Percentiles rank a stretch among this genome's conserved stretches.
Evolutionary conservation across 2,329 filamentous ascomycete species (phyloP).

Genomic region (Onygenales sp.): DNA sequence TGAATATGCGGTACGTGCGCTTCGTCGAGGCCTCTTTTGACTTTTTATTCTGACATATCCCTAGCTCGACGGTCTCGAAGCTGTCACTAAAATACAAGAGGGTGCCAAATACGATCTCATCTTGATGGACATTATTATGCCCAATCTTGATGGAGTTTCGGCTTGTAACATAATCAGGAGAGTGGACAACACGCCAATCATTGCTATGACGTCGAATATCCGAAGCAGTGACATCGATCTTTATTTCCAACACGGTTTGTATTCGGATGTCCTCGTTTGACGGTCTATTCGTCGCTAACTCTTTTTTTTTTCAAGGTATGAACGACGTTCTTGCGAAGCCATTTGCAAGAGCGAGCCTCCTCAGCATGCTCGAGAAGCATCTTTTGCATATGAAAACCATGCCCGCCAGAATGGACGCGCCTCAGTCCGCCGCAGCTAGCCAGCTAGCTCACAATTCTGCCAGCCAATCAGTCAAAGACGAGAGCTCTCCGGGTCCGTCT

Average conservation of each 20-base stretch:
- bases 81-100: conserved; percentile 71
- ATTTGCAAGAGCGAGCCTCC: conserved; percentile 81
- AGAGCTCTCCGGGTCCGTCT: conserved; percentile 54
- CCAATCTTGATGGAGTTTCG: conserved; percentile 86
- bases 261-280: background rate
- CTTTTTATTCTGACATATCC: conserved; percentile 5
- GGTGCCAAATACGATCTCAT: conserved; percentile 60
- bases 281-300: background rate
- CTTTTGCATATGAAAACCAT: conserved; percentile 72
- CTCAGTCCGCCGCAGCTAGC: conserved; percentile 29
- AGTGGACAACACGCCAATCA: conserved; percentile 74
- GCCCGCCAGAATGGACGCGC: conserved; percentile 45
- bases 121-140: conserved; percentile 96
- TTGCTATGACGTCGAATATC: conserved; percentile 98
- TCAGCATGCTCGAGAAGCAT: conserved; percentile 80
- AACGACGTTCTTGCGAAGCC: conserved; percentile 95
- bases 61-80: conserved; percentile 78
- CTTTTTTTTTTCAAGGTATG: conserved; percentile 57
- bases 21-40: background rate
- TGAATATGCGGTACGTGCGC: conserved; percentile 49
- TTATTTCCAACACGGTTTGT: conserved; percentile 90
- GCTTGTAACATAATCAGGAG: conserved; percentile 89
- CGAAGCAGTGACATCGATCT: conserved; percentile 91
- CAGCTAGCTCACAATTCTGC: conserved; percentile 42
- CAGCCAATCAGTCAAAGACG: conserved; percentile 51